A percentile compares a stretch with the other conserved stretches of the same genome.
Conservation (phyloP, 148 eudicot species). For the Camellia japonica region DNA sequence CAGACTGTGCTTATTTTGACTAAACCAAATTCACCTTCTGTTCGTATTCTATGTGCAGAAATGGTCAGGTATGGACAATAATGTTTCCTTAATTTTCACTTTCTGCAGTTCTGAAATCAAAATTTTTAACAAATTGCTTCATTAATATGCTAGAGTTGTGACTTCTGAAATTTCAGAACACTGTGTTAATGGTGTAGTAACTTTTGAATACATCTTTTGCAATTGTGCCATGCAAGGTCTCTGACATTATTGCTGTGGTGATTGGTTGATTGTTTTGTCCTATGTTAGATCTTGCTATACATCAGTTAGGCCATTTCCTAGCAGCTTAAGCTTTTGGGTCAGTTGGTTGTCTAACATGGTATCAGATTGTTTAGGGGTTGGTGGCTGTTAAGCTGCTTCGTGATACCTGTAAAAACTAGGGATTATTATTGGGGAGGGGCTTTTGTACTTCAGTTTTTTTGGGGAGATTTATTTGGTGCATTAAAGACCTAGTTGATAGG, state of each 20-base stretch:
- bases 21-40: conserved; percentile 93
- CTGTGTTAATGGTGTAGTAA: neutral
- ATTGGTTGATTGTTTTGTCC: neutral
- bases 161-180: neutral
- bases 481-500: neutral
- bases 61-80: conserved; percentile 64
- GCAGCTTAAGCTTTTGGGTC: neutral
- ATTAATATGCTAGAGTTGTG: conserved; percentile 7
- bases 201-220: conserved; percentile 7
- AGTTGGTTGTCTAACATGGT: neutral
- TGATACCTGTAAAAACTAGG: too few relatives aligned
- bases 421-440: neutral
- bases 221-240: neutral
- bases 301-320: neutral
- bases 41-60: conserved; percentile 67
- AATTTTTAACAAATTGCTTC: conserved; percentile 1
- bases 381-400: neutral
- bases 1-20: conserved; percentile 83
- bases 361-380: neutral
- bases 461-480: neutral
- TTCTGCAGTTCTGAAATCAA: neutral
- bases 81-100: neutral
- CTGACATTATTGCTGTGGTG: neutral
- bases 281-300: neutral
- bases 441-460: neutral